Conservation (phyloP, 768 basidiomycete genomes). For the Kwoniella pini region DNA sequence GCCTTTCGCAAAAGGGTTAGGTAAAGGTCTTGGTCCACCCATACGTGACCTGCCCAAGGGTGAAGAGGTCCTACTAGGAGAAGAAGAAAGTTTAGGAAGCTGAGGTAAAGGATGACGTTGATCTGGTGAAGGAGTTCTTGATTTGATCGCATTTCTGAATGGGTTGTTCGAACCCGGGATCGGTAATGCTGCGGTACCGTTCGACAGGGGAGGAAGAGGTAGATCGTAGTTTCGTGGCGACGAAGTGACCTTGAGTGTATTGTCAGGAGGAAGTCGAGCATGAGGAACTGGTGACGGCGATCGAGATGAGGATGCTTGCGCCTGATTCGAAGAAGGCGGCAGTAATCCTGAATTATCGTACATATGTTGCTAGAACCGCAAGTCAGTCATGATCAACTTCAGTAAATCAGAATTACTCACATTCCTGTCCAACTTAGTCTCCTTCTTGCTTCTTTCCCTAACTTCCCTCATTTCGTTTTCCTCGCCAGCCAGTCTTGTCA, state of each 20-base stretch:
- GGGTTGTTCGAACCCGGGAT: constrained; percentile 18
- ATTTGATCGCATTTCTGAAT: constrained; percentile 50
- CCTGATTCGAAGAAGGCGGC: constrained; percentile 47
- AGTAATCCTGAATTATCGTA: constrained; percentile 26
- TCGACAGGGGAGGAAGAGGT: constrained; percentile 15
- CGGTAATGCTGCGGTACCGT: neutral
- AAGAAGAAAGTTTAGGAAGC: constrained; percentile 23
- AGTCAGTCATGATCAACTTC: neutral
- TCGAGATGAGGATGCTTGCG: constrained; percentile 44
- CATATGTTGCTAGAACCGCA: constrained; percentile 5
- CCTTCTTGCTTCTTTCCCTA: constrained; percentile 70
- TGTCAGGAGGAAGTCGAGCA: constrained; percentile 13
- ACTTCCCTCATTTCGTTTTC: constrained; percentile 62
- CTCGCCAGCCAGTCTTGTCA: constrained; percentile 66
- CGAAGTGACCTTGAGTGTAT: constrained; percentile 39
- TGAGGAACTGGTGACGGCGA: constrained; percentile 47
- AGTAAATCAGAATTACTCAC: constrained; percentile 58
- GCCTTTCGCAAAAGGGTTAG: constrained; percentile 34
- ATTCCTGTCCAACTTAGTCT: constrained; percentile 66
- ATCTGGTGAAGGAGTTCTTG: constrained; percentile 73
- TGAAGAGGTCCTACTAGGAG: constrained; percentile 22
- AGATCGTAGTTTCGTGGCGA: constrained; percentile 37
- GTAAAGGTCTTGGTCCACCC: constrained; percentile 37
- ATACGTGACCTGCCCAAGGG: constrained; percentile 24
- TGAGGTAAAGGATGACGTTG: constrained; percentile 36